Evolutionary conservation across 176 grass and related monocot genomes (phyloP).

Genomic region (Phragmites australis): DNA sequence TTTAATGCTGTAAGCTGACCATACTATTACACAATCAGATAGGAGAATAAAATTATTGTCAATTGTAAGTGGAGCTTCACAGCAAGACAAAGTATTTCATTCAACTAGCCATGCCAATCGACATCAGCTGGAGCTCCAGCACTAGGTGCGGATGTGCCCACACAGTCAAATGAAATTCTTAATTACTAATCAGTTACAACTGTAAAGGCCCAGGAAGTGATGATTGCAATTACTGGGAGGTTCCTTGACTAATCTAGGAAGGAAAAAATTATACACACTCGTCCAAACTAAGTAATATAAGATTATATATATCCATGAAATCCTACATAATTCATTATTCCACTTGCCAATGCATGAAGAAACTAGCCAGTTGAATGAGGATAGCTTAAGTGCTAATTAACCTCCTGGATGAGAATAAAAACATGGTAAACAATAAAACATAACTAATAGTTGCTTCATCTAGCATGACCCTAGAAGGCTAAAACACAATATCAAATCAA

Average conservation of each 20-base stretch:
- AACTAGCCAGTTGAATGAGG: background rate
- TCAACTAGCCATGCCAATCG: background rate
- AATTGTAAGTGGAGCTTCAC: background rate
- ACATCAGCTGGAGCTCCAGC: slow-evolving; percentile 9
- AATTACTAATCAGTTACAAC: background rate
- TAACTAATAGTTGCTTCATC: background rate
- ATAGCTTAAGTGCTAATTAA: background rate
- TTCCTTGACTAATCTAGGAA: background rate
- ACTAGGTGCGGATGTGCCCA: background rate
- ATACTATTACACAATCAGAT: background rate
- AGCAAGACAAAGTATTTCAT: background rate
- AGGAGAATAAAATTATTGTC: background rate
- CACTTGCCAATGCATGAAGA: background rate
- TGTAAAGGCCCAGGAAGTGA: background rate
- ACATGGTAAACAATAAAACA: background rate
- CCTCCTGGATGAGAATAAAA: background rate
- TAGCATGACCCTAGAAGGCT: slow-evolving; percentile 24
- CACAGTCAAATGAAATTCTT: background rate
- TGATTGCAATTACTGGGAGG: background rate
- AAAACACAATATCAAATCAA: slow-evolving; percentile 22
- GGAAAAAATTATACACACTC: background rate
- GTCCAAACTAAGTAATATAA: background rate
- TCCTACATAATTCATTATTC: background rate
- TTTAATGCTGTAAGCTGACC: background rate
- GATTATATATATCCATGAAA: slow-evolving; percentile 17